Evolutionary conservation across 805 yeast genomes (phyloP), one percentile per base, ranked within the genome.

Genomic region (Cyberlindnera nakhonratchasimensis): DNA sequence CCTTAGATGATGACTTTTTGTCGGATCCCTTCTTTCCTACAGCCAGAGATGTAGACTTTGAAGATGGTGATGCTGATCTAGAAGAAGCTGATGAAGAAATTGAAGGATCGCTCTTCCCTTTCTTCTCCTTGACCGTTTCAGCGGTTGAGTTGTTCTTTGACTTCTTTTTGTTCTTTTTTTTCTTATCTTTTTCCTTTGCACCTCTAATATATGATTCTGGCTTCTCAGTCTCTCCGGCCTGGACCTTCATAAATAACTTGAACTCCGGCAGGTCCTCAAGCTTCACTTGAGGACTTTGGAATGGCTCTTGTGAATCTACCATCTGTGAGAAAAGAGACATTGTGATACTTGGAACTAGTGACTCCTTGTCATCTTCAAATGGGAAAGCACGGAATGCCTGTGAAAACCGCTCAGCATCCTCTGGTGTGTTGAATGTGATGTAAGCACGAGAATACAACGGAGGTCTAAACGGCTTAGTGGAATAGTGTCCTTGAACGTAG

Each of bases 381-480:
- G 46, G 39, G 4, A 23, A 24, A 0, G 47, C 47, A 22, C 53
- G 54, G 11, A 66, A 48, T 2, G 44, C 43, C 5, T 44, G 36
- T 3, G 59, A 57, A 35, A 72, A 65, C 5, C 48, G 45, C n/a
- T 52, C 57, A 37, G 69, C 53, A 1, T 43, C 30, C 4, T 45
- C 37, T 11, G 55, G 53, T n/a, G 53, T 58, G 35, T 60, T 62
- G 43, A 74, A 66, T 11, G 47, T 42, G 2, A 71, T 47, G 52
- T 70, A 74, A 11, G 71, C 67, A 44, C 77, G 55, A 2, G 79
- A 72, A 43, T 58, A 60, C 1, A 54, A 53, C 0, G 74, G 72
- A 12, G 52, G 47, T 31, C 69, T 70, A 45, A 64, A 72, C 1
- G 71, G 70, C 16, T 59, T 61, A 1, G 39, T 32, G 0, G 74